These are phyloP conservation scores for Nicotiana undulata DNA, from an alignment of 257 asterid species.

Conservation along the genomic window DNA sequence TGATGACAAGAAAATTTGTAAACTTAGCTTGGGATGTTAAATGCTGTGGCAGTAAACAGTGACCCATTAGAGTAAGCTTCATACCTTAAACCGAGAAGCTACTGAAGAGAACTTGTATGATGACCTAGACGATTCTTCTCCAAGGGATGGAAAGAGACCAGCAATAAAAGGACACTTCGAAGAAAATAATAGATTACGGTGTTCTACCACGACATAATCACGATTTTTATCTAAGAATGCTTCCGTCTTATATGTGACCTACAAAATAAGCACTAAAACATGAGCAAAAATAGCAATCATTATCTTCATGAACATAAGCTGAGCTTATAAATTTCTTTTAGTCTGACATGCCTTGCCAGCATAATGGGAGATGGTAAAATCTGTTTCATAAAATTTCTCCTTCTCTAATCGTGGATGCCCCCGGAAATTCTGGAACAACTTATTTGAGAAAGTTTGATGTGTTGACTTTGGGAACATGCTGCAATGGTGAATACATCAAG, in stretches of 20 bases:
- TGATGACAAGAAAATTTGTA: background rate
- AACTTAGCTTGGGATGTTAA: background rate
- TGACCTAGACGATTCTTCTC: slow-evolving; percentile 89
- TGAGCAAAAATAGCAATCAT: slow-evolving; percentile 11
- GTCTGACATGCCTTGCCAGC: slow-evolving; percentile 85
- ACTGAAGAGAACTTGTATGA: slow-evolving; percentile 97
- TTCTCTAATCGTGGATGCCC: slow-evolving; percentile 71
- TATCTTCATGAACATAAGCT: background rate
- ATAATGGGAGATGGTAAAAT: slow-evolving; percentile 88
- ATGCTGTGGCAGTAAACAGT: background rate
- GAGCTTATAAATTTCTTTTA: slow-evolving; percentile 1
- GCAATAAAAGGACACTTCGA: slow-evolving; percentile 74
- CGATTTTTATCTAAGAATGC: slow-evolving; percentile 91
- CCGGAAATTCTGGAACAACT: slow-evolving; percentile 76
- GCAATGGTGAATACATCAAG: slow-evolving; percentile 22
- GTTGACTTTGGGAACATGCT: slow-evolving; percentile 99
- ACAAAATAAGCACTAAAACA: slow-evolving; percentile 20
- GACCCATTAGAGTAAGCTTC: slow-evolving; percentile 2
- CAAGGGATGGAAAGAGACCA: slow-evolving; percentile 76
- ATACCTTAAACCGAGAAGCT: slow-evolving; percentile 95
- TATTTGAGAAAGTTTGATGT: slow-evolving; percentile 84
- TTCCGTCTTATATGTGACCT: slow-evolving; percentile 93
- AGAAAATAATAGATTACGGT: slow-evolving; percentile 82
- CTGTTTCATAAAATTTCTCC: slow-evolving; percentile 92
- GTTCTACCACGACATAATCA: slow-evolving; percentile 96